Evolutionary conservation across 352 stramenopile species (phyloP).

Genomic region (Pythium aristosporum): DNA sequence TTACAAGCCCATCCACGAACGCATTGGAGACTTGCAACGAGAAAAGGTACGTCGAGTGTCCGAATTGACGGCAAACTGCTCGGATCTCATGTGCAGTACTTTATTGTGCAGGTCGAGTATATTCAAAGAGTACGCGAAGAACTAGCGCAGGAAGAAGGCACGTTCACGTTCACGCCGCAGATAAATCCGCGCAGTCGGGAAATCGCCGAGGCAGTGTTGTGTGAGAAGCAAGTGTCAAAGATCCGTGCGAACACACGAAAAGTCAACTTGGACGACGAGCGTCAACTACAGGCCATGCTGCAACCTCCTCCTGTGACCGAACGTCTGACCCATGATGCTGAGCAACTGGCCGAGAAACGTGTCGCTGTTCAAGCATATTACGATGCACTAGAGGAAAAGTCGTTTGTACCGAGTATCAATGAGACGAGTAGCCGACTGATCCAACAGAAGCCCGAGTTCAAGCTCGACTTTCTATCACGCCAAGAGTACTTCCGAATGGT

Average conservation of each 20-base stretch:
- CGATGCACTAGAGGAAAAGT: conserved; percentile 53
- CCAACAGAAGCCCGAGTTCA: conserved; percentile 66
- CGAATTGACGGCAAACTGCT: background rate
- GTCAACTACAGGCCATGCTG: conserved; percentile 6
- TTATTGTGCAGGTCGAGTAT: conserved; percentile 33
- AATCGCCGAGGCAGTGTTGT: conserved; percentile 46
- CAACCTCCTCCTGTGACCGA: conserved; percentile 45
- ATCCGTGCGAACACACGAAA: conserved; percentile 2
- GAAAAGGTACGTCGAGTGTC: conserved; percentile 43
- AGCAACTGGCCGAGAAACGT: conserved; percentile 42
- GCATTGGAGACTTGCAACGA: conserved; percentile 58
- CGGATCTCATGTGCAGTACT: background rate
- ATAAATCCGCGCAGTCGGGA: conserved; percentile 75
- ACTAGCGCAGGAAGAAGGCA: conserved; percentile 36
- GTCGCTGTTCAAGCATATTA: conserved; percentile 71
- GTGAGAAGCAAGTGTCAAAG: conserved; percentile 27
- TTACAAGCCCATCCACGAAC: conserved; percentile 73
- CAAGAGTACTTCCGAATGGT: conserved; percentile 68
- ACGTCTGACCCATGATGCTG: conserved; percentile 52
- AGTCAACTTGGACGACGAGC: conserved; percentile 18
- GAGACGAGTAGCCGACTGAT: conserved; percentile 52
- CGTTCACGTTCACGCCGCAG: conserved; percentile 43
- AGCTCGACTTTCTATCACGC: conserved; percentile 71
- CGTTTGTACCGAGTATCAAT: conserved; percentile 63
- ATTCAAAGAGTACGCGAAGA: conserved; percentile 52